phyloP scores from a whole-genome alignment of 2,329 filamentous ascomycete genomes.

The Fonsecaea multimorphosa region DNA sequence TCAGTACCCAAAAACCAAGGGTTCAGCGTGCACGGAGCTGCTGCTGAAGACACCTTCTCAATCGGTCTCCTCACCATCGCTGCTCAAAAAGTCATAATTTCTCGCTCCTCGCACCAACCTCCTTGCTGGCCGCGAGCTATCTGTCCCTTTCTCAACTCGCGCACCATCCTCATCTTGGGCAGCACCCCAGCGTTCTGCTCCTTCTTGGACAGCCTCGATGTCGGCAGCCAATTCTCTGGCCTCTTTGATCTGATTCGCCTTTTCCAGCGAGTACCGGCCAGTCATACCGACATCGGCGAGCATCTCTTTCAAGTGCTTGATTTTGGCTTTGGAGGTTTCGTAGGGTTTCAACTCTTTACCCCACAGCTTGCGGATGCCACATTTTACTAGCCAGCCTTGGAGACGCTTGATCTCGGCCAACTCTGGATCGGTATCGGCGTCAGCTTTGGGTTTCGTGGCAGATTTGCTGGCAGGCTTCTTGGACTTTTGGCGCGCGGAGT shows the following conservation, averaged over 20 bases:
- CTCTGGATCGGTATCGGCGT: conserved; percentile 63
- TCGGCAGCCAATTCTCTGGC: conserved; percentile 82
- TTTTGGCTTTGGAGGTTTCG: conserved; percentile 76
- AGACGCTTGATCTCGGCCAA: conserved; percentile 85
- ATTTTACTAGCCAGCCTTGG: conserved; percentile 85
- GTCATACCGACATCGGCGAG: conserved; percentile 84
- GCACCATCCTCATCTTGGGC: conserved; percentile 50
- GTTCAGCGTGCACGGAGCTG: not conserved
- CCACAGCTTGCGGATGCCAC: conserved; percentile 93
- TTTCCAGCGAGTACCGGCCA: conserved; percentile 83
- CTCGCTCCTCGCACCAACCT: conserved; percentile 52
- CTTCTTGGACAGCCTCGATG: conserved; percentile 81
- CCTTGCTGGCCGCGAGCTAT: conserved; percentile 46
- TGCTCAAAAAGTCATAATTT: conserved; percentile 66
- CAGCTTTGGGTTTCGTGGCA: conserved; percentile 49
- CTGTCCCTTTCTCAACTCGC: conserved; percentile 39
- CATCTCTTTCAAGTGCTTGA: conserved; percentile 78
- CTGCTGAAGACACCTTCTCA: conserved; percentile 35
- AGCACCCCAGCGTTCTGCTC: conserved; percentile 77
- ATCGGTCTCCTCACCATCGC: conserved; percentile 69
- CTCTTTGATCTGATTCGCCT: conserved; percentile 86
- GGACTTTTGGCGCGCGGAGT: conserved; percentile 44
- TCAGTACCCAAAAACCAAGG: no score
- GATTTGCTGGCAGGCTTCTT: conserved; percentile 39
- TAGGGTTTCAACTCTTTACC: conserved; percentile 78